Evolutionary conservation across 805 yeast genomes (phyloP).

Genomic region (Candida alai): DNA sequence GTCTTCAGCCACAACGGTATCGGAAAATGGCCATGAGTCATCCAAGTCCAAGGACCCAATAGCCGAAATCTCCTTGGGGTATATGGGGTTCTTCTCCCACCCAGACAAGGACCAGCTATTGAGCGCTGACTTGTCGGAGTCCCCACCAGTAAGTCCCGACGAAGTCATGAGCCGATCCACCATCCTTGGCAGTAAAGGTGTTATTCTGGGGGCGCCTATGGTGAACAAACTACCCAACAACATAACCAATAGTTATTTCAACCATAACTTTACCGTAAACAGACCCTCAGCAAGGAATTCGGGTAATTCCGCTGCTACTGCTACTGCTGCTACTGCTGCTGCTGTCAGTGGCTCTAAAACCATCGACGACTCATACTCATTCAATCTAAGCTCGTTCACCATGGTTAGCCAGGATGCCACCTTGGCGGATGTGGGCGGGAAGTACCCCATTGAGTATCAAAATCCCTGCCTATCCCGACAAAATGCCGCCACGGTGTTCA

Average conservation of each 20-base stretch:
- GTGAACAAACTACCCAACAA: constrained; percentile 27
- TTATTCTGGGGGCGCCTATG: constrained; percentile 23
- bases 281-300: not conserved
- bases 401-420: constrained; percentile 18
- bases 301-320: not conserved
- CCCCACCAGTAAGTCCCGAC: not conserved
- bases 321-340: constrained; percentile 4
- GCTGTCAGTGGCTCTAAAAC: constrained; percentile 3
- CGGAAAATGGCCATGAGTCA: constrained; percentile 1
- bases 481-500: no score
- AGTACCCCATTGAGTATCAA: no score
- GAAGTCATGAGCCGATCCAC: constrained; percentile 1
- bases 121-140: not conserved
- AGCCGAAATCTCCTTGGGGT: constrained; percentile 1
- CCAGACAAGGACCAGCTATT: not conserved
- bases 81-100: not conserved
- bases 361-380: constrained; percentile 28
- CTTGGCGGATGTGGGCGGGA: not conserved
- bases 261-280: constrained; percentile 18
- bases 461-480: no score
- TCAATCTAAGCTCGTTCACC: constrained; percentile 33
- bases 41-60: not conserved
- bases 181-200: no score
- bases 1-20: no score
- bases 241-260: constrained; percentile 34